Percentiles rank a stretch among this genome's conserved stretches.
Evolutionary conservation across 2,329 filamentous ascomycete species (phyloP).

Genomic region (Onygenales sp.): DNA sequence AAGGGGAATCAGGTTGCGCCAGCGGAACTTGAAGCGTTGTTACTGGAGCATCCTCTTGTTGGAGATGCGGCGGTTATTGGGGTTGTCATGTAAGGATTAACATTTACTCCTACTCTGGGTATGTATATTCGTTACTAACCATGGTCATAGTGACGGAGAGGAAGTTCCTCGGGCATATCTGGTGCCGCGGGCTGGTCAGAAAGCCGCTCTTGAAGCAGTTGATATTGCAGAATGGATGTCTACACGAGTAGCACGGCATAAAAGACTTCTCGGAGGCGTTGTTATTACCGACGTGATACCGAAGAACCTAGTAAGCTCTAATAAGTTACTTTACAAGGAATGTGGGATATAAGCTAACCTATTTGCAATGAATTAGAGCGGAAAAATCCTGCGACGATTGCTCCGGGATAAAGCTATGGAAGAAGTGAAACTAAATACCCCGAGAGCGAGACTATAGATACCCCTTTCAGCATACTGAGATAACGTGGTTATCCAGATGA

Average conservation of each 20-base stretch:
- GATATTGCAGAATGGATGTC: slow-evolving; percentile 55
- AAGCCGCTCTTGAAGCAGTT: slow-evolving; percentile 34
- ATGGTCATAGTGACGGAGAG: slow-evolving; percentile 36
- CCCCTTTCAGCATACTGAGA: not conserved
- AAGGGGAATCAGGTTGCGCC: slow-evolving; percentile 53
- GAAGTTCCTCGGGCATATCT: slow-evolving; percentile 60
- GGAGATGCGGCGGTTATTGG: slow-evolving; percentile 60
- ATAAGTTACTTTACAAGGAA: not conserved
- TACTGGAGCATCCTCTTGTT: slow-evolving; percentile 46
- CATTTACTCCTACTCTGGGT: not conserved
- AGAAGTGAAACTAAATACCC: slow-evolving; percentile 13
- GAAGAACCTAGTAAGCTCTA: slow-evolving; percentile 44
- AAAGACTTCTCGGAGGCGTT: slow-evolving; percentile 60
- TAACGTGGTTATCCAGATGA: no score
- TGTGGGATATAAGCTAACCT: not conserved
- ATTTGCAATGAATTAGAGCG: slow-evolving; percentile 7
- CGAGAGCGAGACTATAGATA: not conserved
- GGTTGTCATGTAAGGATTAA: slow-evolving; percentile 37
- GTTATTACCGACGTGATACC: slow-evolving; percentile 59
- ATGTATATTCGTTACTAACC: slow-evolving; percentile 21
- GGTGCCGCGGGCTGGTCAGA: slow-evolving; percentile 41
- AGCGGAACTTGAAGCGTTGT: slow-evolving; percentile 48
- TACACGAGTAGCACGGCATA: slow-evolving; percentile 53
- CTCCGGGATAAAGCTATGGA: slow-evolving; percentile 29
- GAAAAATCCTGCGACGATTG: slow-evolving; percentile 32